phyloP scores from a whole-genome alignment of 177 flowering plant species.

The Vitis hybrid region DNA sequence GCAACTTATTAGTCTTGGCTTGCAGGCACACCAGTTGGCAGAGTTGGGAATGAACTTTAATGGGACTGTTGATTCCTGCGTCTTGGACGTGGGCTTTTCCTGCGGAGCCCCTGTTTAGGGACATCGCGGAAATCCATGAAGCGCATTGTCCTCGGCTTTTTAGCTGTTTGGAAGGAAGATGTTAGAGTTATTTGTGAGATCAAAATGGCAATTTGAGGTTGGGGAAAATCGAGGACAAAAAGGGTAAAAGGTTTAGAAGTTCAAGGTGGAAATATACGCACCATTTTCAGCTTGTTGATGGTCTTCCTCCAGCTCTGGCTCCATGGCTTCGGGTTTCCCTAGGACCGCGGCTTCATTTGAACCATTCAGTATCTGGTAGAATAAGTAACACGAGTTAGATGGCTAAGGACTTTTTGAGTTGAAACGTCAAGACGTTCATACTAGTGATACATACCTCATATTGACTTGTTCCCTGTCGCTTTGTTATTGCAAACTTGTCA shows the following conservation, averaged over 20 bases:
- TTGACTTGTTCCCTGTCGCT: background rate
- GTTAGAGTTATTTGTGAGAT: background rate
- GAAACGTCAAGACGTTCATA: too few species aligned
- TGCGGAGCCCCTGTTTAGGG: slow-evolving; percentile 47
- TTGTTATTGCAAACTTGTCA: slow-evolving; percentile 11
- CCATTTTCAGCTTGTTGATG: slow-evolving; percentile 59
- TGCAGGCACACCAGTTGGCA: too few species aligned
- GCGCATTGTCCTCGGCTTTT: slow-evolving; percentile 55
- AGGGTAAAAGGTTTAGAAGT: too few species aligned
- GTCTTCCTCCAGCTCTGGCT: slow-evolving; percentile 40
- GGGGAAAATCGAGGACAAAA: background rate
- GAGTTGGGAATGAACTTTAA: too few species aligned
- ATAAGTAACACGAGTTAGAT: background rate
- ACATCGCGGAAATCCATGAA: slow-evolving; percentile 68
- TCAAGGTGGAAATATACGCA: slow-evolving; percentile 13
- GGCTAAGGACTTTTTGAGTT: background rate
- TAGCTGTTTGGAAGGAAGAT: slow-evolving; percentile 36
- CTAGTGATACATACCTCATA: slow-evolving; percentile 2
- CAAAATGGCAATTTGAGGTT: background rate
- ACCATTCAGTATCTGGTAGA: slow-evolving; percentile 16
- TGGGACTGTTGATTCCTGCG: slow-evolving; percentile 23
- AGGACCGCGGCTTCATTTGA: slow-evolving; percentile 24
- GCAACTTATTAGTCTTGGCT: too few species aligned
- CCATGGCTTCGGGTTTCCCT: slow-evolving; percentile 38
- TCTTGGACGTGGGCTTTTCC: slow-evolving; percentile 28